Evolutionary conservation across 805 yeast genomes (phyloP).

Genomic region (Sugiyamaella marilandica): DNA sequence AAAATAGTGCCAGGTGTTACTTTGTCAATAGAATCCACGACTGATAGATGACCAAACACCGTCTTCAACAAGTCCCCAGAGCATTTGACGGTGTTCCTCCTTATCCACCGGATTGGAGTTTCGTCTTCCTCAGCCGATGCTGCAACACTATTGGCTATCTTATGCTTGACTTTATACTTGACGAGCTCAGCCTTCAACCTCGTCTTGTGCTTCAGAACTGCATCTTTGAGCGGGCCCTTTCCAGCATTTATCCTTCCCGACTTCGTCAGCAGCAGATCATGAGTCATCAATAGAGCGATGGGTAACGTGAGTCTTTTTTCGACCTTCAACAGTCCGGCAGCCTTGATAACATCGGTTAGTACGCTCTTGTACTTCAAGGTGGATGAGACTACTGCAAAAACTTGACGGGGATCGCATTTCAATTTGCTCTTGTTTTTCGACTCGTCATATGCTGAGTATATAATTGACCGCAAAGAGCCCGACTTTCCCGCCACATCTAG

Average conservation of each 20-base stretch:
- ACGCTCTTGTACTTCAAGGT: conserved; percentile 67
- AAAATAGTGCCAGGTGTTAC: conserved; percentile 35
- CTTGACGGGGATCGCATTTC: conserved; percentile 71
- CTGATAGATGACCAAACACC: conserved; percentile 39
- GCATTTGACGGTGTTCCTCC: conserved; percentile 56
- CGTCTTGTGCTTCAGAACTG: conserved; percentile 70
- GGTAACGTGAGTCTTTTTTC: conserved; percentile 47
- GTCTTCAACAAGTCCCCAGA: conserved; percentile 35
- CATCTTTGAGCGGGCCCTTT: conserved; percentile 79
- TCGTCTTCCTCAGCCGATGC: conserved; percentile 39
- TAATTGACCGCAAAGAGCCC: conserved; percentile 52
- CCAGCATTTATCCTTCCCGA: conserved; percentile 84
- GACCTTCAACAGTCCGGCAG: conserved; percentile 57
- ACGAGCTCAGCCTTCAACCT: conserved; percentile 78
- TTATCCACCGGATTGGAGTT: conserved; percentile 46
- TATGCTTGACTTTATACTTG: conserved; percentile 68
- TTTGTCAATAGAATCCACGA: conserved; percentile 45
- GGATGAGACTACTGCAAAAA: conserved; percentile 78
- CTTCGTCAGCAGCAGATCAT: conserved; percentile 72
- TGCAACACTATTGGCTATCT: conserved; percentile 44
- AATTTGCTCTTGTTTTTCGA: conserved; percentile 36
- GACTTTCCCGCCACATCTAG: conserved; percentile 37
- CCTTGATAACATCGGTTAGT: conserved; percentile 57
- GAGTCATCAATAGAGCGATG: conserved; percentile 62
- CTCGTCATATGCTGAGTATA: conserved; percentile 41